These are phyloP conservation scores for Pythium periplocum DNA, from an alignment of 352 stramenopile genomes.

Conservation along the genomic window DNA sequence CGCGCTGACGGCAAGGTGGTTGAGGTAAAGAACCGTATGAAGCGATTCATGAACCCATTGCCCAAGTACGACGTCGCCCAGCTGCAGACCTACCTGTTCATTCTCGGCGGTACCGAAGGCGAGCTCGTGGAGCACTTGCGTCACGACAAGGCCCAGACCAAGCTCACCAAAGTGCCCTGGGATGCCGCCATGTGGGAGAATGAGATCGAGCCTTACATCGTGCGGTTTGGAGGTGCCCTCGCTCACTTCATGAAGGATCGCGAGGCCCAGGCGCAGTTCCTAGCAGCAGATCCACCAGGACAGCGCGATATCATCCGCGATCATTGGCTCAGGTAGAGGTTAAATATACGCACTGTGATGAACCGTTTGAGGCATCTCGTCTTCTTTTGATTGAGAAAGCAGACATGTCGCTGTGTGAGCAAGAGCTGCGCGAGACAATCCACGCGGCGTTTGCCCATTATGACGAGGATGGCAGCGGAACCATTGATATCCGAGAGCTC, in stretches of 20 bases:
- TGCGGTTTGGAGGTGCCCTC: constrained; percentile 65
- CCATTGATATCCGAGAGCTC: constrained; percentile 48
- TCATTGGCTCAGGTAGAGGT: constrained; percentile 28
- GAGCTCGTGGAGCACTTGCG: constrained; percentile 81
- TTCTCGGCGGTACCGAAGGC: constrained; percentile 53
- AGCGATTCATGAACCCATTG: constrained; percentile 60
- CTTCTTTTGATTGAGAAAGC: no score
- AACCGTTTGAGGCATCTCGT: no score
- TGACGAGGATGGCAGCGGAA: constrained; percentile 45
- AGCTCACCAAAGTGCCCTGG: constrained; percentile 64
- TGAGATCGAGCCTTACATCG: constrained; percentile 57
- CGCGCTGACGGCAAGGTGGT: constrained; percentile 70
- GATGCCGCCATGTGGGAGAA: constrained; percentile 62
- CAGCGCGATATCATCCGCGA: constrained; percentile 72
- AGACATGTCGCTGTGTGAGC: neutral
- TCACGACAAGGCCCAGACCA: constrained; percentile 44
- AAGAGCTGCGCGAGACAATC: constrained; percentile 49
- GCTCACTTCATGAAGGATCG: constrained; percentile 70
- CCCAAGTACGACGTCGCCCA: constrained; percentile 79
- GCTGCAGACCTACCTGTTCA: constrained; percentile 83
- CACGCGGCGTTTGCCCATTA: constrained; percentile 54
- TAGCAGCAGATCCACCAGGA: constrained; percentile 34
- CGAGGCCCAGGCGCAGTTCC: constrained; percentile 35
- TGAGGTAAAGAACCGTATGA: constrained; percentile 83
- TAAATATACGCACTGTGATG: no score